Evolutionary conservation across 352 stramenopile species (phyloP), one percentile per base, ranked within the genome.

Genomic region (Sclerospora graminicola): DNA sequence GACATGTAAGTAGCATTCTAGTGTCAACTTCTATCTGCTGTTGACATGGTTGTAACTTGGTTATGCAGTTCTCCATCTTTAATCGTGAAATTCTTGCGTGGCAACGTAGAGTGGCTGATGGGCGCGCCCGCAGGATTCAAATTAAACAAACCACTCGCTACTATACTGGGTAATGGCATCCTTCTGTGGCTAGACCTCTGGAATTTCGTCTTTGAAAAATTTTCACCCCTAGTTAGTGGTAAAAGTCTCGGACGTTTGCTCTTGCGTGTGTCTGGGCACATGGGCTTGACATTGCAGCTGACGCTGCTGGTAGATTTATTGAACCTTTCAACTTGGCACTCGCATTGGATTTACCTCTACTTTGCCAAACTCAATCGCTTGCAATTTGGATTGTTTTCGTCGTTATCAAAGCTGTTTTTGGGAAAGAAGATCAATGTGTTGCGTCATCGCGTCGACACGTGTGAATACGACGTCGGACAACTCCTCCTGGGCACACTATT

Each of bases 361-460:
- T 96, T 97, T 36, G 74, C 79, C 24, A 81, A 84, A 49, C 63
- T 96, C 6, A 89, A 95, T 39, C 63, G 62, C 30, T 56, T 84
- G 21, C 83, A 97, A 45, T 78, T 87, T 32, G 62, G 62, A 1
- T 46, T 89, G 13, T 70, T 97, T 35, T 77, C 75, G 31, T 89
- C 86, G 15, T 60, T 96, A 0, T 97, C 87, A 77, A 83, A 90
- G 34, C 63, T 97, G 1, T 97, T 98, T 53, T 60, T 95, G 28
- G 93, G 93, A 15, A 95, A 95, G 57, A 98, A 98, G 55, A 80
- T 84, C 16, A 98, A 98, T 41, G 62, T 97, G 8, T 45, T 98
- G 18, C 77, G 90, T 11, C 73, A 89, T 28, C 85, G 93, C 37
- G 91, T 96, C 5, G 93, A 98, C 55, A 89, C 89, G 26, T 94